These are phyloP conservation scores for Aspergillus calidoustus DNA, from an alignment of 2,329 filamentous ascomycete species.

Conservation along the genomic window DNA sequence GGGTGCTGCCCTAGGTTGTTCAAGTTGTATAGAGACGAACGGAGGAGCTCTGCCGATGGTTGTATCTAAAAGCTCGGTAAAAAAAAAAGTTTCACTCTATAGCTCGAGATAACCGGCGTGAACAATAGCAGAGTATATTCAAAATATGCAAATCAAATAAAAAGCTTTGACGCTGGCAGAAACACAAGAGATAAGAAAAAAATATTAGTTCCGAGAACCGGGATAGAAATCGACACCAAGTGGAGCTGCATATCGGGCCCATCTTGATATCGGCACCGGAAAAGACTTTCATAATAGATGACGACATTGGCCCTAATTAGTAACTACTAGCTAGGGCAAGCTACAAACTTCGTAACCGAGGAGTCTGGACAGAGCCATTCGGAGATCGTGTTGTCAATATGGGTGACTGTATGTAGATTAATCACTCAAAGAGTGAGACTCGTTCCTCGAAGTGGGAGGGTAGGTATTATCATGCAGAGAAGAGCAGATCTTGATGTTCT, in stretches of 20 bases:
- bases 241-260: conserved; percentile 12
- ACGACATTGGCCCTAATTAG: background rate
- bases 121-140: background rate
- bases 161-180: background rate
- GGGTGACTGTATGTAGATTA: no score
- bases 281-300: background rate
- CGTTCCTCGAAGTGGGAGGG: no score
- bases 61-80: background rate
- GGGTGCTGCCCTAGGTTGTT: background rate
- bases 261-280: conserved; percentile 7
- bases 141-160: background rate
- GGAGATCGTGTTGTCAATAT: background rate
- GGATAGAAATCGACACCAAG: conserved; percentile 11
- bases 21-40: background rate
- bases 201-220: conserved; percentile 15
- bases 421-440: no score
- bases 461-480: background rate
- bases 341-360: background rate
- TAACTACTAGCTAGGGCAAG: background rate
- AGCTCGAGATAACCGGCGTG: background rate
- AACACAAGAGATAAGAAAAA: conserved; percentile 8
- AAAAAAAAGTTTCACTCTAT: background rate
- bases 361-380: background rate
- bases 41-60: background rate
- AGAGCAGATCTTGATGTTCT: background rate